phyloP scores from a whole-genome alignment of 2,329 filamentous ascomycete species.

The Apiospora kogelbergensis region DNA sequence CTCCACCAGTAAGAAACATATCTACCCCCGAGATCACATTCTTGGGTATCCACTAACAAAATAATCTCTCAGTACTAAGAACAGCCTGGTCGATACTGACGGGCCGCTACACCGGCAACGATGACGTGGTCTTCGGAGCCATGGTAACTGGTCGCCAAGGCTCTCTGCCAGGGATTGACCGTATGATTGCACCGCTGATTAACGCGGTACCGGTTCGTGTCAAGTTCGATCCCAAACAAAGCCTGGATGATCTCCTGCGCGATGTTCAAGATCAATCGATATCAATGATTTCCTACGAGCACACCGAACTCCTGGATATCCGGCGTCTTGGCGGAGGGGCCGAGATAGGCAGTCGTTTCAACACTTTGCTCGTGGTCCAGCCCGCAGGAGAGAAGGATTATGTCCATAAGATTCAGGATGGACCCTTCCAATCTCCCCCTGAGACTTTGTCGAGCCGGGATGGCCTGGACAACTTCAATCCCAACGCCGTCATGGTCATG shows the following conservation, averaged over 20 bases:
- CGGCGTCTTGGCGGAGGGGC: background rate
- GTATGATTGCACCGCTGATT: slow-evolving; percentile 9
- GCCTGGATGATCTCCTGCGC: background rate
- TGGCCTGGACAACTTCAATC: slow-evolving; percentile 10
- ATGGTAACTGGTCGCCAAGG: slow-evolving; percentile 8
- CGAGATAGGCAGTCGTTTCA: slow-evolving; percentile 3
- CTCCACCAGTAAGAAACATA: background rate
- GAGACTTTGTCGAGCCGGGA: slow-evolving; percentile 2
- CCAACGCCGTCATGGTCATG: slow-evolving; percentile 11
- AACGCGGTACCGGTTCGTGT: slow-evolving; percentile 7
- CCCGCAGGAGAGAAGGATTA: background rate
- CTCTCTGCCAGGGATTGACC: background rate
- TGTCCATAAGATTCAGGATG: background rate
- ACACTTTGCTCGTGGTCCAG: slow-evolving; percentile 7
- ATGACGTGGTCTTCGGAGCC: slow-evolving; percentile 5
- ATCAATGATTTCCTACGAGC: background rate
- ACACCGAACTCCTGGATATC: slow-evolving; percentile 7
- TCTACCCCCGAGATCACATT: background rate
- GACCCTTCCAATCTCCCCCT: background rate
- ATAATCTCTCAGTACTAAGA: background rate
- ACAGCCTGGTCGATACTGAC: slow-evolving; percentile 8
- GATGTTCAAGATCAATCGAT: background rate
- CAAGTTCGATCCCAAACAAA: slow-evolving; percentile 7
- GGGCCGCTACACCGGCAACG: background rate
- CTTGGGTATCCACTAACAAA: background rate